Base-by-base conservation (phyloP, 345 rosid species). In the Linum usitatissimum region DNA sequence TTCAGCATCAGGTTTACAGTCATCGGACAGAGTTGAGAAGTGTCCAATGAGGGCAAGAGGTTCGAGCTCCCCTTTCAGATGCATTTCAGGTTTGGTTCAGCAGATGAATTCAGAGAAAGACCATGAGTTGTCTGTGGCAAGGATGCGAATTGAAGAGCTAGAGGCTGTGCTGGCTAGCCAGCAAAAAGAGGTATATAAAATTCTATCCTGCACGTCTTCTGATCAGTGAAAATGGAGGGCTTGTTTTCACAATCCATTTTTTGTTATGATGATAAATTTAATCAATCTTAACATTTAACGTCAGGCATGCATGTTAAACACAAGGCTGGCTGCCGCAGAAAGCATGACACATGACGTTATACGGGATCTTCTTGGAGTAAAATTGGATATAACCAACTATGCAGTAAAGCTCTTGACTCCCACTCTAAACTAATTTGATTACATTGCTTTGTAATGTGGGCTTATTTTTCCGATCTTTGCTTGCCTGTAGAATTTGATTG, bases 291-390 rank as follows among this genome's bases (percentile, higher is more conserved):
- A 23, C 28, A 10, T 36, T 18, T 54, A 17, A 18, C 20, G 9
- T 69, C 85, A 88, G 98, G 77, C 83, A 61, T 86, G 86, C 61
- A 69, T 74, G 78, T 81, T 91, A 68, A 86, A 77, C 45, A 75
- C 96, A 13, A 82, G 96, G 68, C 75, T 91, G 66, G 98, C 95
- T 63, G 87, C 95, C 57, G 90, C 90, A 57, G 98, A 91, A 77
- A 91, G 85, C 89, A 91, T 86, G 98, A 88, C 98, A 23, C 95
- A 88, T 68, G 96, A 91, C 70, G 86, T 91, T 68, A 88, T 91
- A 68, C 93, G 90, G 53, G 98, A 91, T 81, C 79, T 91, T 69
- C 92, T 91, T 63, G 88, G 95, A 28, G 86, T 91, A 66, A 88
- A 85, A 73, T 66, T 88, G 81, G 96, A 91, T 66, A 80, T 91